Percentiles rank a stretch among this genome's conserved stretches.
These are phyloP conservation scores for Syncephalastrum contaminatum DNA, from an alignment of 371 early-diverging fungal species.

Conservation along the genomic window DNA sequence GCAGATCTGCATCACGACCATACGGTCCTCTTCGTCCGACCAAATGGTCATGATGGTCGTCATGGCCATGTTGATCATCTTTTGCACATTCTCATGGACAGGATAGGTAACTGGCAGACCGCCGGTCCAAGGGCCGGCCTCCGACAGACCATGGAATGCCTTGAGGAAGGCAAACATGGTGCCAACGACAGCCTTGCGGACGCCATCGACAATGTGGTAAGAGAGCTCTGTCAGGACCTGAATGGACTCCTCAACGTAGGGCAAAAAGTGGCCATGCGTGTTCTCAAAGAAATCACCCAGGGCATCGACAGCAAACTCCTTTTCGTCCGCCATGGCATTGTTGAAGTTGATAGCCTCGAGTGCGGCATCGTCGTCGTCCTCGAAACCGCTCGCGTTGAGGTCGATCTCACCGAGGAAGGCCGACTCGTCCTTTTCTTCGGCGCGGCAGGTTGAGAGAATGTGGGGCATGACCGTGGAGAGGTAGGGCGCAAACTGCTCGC, in stretches of 20 bases:
- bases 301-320: slow-evolving; percentile 87
- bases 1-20: slow-evolving; percentile 77
- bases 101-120: slow-evolving; percentile 68
- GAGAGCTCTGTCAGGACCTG: slow-evolving; percentile 63
- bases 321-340: slow-evolving; percentile 88
- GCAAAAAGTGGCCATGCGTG: slow-evolving; percentile 74
- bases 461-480: slow-evolving; percentile 74
- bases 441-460: slow-evolving; percentile 70
- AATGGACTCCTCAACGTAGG: slow-evolving; percentile 76
- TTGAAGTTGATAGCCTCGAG: slow-evolving; percentile 59
- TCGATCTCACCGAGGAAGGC: slow-evolving; percentile 48
- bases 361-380: slow-evolving; percentile 58
- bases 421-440: slow-evolving; percentile 64
- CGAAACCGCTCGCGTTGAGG: slow-evolving; percentile 38
- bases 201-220: slow-evolving; percentile 76
- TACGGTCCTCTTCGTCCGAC: slow-evolving; percentile 82
- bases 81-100: slow-evolving; percentile 74
- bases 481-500: slow-evolving; percentile 79
- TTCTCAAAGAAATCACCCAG: slow-evolving; percentile 84
- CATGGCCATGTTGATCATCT: slow-evolving; percentile 67
- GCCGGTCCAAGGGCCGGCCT: slow-evolving; percentile 66
- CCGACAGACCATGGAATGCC: slow-evolving; percentile 72
- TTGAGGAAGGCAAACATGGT: slow-evolving; percentile 76
- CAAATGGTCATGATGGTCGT: slow-evolving; percentile 69
- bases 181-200: slow-evolving; percentile 75